These are phyloP conservation scores for Cryptococcus maquisensis DNA, from an alignment of 1,284 basidiomycete genomes.

Conservation along the genomic window DNA sequence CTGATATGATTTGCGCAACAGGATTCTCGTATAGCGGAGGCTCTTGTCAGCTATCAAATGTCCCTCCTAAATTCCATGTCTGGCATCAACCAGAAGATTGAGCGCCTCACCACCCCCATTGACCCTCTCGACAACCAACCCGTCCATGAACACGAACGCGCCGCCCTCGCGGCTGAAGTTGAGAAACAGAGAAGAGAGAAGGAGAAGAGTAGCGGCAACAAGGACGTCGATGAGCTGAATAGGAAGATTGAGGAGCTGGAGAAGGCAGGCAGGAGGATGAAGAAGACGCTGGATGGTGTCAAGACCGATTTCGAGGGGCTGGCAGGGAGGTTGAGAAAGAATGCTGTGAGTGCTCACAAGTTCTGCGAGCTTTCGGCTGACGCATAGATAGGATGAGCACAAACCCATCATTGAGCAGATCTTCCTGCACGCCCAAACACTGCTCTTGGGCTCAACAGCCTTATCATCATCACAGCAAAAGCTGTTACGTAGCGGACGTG, in stretches of 20 bases:
- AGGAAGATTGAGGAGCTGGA: conserved; percentile 21
- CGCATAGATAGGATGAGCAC: conserved; percentile 10
- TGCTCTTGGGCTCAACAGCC: conserved; percentile 5
- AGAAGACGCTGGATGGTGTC: conserved; percentile 20
- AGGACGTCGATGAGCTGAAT: conserved; percentile 19
- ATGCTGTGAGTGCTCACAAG: conserved; percentile 10
- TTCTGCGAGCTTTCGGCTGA: background rate
- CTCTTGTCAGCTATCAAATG: conserved; percentile 46
- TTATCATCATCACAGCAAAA: conserved; percentile 4
- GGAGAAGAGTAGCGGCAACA: conserved; percentile 11
- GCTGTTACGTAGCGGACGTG: background rate
- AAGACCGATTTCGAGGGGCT: conserved; percentile 19
- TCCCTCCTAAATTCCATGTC: conserved; percentile 39
- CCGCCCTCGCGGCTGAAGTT: background rate
- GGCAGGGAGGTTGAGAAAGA: conserved; percentile 12
- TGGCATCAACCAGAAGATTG: conserved; percentile 24
- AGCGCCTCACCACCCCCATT: conserved; percentile 12
- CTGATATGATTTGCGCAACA: conserved; percentile 4
- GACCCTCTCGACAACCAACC: conserved; percentile 5
- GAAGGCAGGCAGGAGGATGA: conserved; percentile 18
- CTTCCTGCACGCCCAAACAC: conserved; percentile 11
- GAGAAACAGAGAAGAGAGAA: conserved; percentile 1
- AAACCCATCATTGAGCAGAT: conserved; percentile 19
- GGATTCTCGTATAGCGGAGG: conserved; percentile 43
- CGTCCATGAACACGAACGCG: conserved; percentile 11